phyloP scores from a whole-genome alignment of 306 rosid species.

The Boehmeria nivea region DNA sequence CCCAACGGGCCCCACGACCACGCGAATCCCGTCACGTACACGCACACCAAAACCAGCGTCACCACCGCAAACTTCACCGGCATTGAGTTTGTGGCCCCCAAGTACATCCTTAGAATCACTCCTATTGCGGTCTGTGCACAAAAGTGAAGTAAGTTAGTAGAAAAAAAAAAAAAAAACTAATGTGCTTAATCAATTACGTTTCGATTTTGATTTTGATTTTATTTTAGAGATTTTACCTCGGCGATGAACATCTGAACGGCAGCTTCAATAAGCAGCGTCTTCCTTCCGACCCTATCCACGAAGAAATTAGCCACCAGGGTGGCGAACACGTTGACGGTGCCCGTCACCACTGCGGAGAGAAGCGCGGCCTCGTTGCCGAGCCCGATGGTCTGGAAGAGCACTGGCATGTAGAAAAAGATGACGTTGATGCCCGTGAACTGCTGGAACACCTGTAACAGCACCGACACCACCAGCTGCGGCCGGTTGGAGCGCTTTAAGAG shows the following conservation, averaged over 20 bases:
- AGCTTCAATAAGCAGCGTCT: constrained; percentile 21
- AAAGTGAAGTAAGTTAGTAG: no score
- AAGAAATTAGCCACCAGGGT: constrained; percentile 22
- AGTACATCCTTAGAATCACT: neutral
- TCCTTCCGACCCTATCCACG: constrained; percentile 28
- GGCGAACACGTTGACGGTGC: constrained; percentile 8
- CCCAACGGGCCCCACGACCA: constrained; percentile 41
- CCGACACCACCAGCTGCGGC: constrained; percentile 18
- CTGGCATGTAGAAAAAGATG: constrained; percentile 36
- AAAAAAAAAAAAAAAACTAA: no score
- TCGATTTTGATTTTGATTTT: no score
- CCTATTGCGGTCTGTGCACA: constrained; percentile 18
- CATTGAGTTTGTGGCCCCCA: constrained; percentile 16
- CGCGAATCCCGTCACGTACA: constrained; percentile 31
- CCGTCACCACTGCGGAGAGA: constrained; percentile 27
- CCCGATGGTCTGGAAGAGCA: constrained; percentile 32
- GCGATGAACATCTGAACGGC: constrained; percentile 27
- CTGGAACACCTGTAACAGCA: constrained; percentile 23
- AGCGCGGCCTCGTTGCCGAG: constrained; percentile 22
- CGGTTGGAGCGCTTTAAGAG: neutral
- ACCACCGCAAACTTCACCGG: neutral
- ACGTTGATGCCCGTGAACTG: constrained; percentile 40
- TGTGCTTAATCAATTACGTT: neutral
- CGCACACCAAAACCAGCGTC: constrained; percentile 12
- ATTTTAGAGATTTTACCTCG: constrained; percentile 12